These are phyloP conservation scores for Coffea canephora DNA, from an alignment of 257 asterid species.

Conservation along the genomic window DNA sequence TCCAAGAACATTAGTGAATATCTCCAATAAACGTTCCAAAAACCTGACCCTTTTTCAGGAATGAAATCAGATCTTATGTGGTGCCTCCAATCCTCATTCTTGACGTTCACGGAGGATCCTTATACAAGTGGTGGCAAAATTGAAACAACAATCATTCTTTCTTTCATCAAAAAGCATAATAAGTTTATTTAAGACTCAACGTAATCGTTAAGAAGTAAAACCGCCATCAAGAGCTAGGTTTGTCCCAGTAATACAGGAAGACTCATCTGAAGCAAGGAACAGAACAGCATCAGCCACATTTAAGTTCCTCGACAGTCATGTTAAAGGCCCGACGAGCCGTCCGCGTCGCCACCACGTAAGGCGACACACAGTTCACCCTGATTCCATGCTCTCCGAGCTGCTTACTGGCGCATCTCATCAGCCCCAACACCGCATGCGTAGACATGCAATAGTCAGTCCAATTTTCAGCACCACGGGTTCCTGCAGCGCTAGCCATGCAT, in stretches of 20 bases:
- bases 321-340: background rate
- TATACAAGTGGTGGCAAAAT: too few relatives aligned
- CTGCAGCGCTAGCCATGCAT: constrained; percentile 37
- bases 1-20: too few relatives aligned
- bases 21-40: too few relatives aligned
- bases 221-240: constrained; percentile 30
- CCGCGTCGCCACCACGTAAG: constrained; percentile 16
- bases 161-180: too few relatives aligned
- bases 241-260: constrained; percentile 23
- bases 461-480: constrained; percentile 6
- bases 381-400: constrained; percentile 29
- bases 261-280: constrained; percentile 19
- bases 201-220: background rate
- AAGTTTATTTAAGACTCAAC: too few relatives aligned
- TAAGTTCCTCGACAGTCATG: background rate
- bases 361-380: constrained; percentile 29
- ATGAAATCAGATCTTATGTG: too few relatives aligned
- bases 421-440: constrained; percentile 34
- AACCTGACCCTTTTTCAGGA: too few relatives aligned
- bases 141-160: too few relatives aligned
- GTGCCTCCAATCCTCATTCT: too few relatives aligned
- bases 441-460: constrained; percentile 20
- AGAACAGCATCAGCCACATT: constrained; percentile 29
- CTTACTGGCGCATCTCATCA: constrained; percentile 20
- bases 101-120: too few relatives aligned